A percentile compares a stretch with the other conserved stretches of the same genome.
phyloP scores from a whole-genome alignment of 192 early-diverging fungal species.

The Mortierella antarctica region DNA sequence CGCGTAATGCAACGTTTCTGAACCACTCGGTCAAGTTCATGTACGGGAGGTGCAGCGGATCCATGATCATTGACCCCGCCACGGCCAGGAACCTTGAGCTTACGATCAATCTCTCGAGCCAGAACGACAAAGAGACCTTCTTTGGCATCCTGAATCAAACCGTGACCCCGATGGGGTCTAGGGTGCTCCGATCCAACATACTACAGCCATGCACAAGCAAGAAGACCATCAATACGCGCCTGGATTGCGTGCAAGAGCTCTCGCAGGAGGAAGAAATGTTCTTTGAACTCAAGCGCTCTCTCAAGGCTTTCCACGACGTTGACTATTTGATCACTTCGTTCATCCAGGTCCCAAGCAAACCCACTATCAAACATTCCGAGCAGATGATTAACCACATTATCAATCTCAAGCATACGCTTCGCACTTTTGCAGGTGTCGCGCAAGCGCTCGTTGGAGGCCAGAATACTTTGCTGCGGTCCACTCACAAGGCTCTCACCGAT shows the following conservation, averaged over 20 bases:
- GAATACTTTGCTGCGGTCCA: conserved; percentile 60
- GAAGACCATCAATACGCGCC: conserved; percentile 61
- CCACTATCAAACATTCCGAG: conserved; percentile 67
- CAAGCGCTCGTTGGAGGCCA: conserved; percentile 36
- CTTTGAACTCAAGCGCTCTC: conserved; percentile 55
- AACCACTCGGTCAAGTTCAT: conserved; percentile 68
- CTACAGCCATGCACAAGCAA: conserved; percentile 74
- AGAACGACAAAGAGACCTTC: conserved; percentile 61
- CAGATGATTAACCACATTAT: conserved; percentile 76
- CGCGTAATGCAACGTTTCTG: conserved; percentile 60
- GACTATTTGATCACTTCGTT: conserved; percentile 68
- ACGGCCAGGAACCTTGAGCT: conserved; percentile 75
- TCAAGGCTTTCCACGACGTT: conserved; percentile 62
- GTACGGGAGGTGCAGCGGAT: conserved; percentile 63
- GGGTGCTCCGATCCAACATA: conserved; percentile 80
- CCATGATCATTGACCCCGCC: conserved; percentile 64
- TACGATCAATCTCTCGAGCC: conserved; percentile 59
- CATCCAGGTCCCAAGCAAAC: conserved; percentile 58
- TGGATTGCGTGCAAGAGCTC: conserved; percentile 71
- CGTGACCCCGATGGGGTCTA: conserved; percentile 73
- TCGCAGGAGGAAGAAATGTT: conserved; percentile 61
- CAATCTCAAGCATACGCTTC: conserved; percentile 74
- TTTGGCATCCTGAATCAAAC: conserved; percentile 73
- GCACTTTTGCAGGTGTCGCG: conserved; percentile 55
- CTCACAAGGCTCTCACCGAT: conserved; percentile 56